Conservation (phyloP, 2,329 filamentous ascomycete species). For the Penicillium sp. region DNA sequence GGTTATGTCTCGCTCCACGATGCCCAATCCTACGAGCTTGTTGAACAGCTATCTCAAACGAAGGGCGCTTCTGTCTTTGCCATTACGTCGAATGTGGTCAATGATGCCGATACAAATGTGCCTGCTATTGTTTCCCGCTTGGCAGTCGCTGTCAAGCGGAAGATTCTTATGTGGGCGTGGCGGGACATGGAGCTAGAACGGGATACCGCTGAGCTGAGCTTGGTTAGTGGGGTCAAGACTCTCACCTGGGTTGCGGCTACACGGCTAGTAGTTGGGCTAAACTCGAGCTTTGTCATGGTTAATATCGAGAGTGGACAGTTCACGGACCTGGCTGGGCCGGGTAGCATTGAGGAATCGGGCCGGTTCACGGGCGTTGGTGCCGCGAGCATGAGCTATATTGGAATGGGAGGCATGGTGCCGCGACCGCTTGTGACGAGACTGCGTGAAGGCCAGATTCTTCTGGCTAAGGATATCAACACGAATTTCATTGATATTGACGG, state of each 20-base stretch:
- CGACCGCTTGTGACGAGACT: conserved; percentile 84
- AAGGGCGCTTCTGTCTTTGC: conserved; percentile 89
- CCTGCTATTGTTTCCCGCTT: conserved; percentile 89
- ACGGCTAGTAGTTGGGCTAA: conserved; percentile 85
- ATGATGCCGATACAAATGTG: conserved; percentile 81
- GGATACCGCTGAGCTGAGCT: conserved; percentile 71
- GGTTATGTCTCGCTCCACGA: conserved; percentile 88
- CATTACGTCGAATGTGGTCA: conserved; percentile 92
- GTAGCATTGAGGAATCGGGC: conserved; percentile 67
- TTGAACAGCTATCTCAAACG: conserved; percentile 77
- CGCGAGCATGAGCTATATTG: conserved; percentile 94
- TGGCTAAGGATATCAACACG: conserved; percentile 98
- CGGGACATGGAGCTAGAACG: conserved; percentile 82
- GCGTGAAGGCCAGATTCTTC: conserved; percentile 76
- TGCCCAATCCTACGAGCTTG: conserved; percentile 75
- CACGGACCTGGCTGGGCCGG: conserved; percentile 76
- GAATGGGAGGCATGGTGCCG: conserved; percentile 85
- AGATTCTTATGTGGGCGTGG: conserved; percentile 90
- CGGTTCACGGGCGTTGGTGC: conserved; percentile 81
- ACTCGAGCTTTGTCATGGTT: conserved; percentile 85
- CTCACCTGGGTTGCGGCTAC: conserved; percentile 89
- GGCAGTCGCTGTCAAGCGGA: conserved; percentile 89
- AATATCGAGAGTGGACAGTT: conserved; percentile 73
- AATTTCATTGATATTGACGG: conserved; percentile 85
- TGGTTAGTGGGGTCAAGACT: conserved; percentile 81